Evolutionary conservation across 1,284 basidiomycete genomes (phyloP), one percentile per base, ranked within the genome.

Genomic region (Microbotryomycetes sp.): DNA sequence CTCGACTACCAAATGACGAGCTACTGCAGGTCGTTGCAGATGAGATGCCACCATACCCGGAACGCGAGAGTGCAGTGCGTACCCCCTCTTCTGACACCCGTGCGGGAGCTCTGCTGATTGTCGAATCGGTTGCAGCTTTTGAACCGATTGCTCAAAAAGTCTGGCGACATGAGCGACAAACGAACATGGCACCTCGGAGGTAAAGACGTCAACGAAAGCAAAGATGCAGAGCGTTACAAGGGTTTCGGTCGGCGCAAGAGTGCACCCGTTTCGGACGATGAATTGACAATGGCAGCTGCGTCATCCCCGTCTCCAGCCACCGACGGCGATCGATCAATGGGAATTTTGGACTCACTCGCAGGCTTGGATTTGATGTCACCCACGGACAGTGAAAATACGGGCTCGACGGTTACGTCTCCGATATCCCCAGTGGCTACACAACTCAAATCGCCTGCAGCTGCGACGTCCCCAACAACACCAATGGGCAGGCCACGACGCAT

Each of bases 21-120:
- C 81, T 97, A 47, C 79, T 99, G 58, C 89, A 93, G 74, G 88
- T 89, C 60, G 85, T 98, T 15, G 97, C 93, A 76, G 96, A 97
- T 75, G 96, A 98, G 78, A 98, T 99, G 86, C 96, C 96, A 6
- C 91, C 94, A 0, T 99, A 97, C 81, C 91, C 93, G 1, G 89
- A 96, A 60, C 85, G 93, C 55, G 89, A 92, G 69, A 97, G 91
- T 63, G 86, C 93, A 6, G 81, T 98, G 19, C 36, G 59, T 60
- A 25, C 2, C 12, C 23, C 29, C 31, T 26, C 28, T 29, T n/a
- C 31, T 4, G 6, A n/a, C 15, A 23, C 25, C 9, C 46, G 6
- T 9, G 15, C 51, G 59, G 25, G 49, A 25, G 9, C 22, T 14
- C 0, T 46, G 15, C 9, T 12, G 2, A n/a, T n/a, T n/a, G n/a